phyloP scores from a whole-genome alignment of 257 asterid species.

The Penstemon davidsonii region DNA sequence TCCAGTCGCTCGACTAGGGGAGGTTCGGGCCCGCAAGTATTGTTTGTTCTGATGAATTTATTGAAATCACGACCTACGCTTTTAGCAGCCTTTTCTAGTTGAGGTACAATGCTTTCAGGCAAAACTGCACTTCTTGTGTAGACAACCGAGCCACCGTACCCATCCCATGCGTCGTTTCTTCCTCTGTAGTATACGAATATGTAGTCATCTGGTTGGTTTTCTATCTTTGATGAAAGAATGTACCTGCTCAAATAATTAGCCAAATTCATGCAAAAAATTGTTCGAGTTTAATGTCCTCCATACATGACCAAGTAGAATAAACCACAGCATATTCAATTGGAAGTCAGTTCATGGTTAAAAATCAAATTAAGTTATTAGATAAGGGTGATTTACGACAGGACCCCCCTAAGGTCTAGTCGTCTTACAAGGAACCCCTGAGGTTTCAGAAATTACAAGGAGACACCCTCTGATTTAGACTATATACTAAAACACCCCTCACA shows the following conservation, averaged over 20 bases:
- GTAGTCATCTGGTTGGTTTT: constrained; percentile 76
- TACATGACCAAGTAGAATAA: no score
- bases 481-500: no score
- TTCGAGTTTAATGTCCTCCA: no score
- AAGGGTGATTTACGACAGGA: no score
- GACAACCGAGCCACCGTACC: constrained; percentile 90
- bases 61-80: constrained; percentile 76
- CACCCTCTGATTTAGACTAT: no score
- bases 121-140: constrained; percentile 80
- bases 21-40: constrained; percentile 93
- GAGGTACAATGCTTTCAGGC: constrained; percentile 80
- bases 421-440: no score
- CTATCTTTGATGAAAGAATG: constrained; percentile 73
- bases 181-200: constrained; percentile 85
- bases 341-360: no score
- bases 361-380: no score
- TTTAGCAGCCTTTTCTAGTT: constrained; percentile 64
- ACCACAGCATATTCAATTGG: no score
- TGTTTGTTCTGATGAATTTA: constrained; percentile 64
- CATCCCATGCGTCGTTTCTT: constrained; percentile 96
- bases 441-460: no score
- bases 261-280: no score
- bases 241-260: constrained; percentile 53
- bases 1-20: constrained; percentile 87
- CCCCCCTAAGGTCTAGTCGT: no score